Evolutionary conservation across 768 basidiomycete species (phyloP), one percentile per base, ranked within the genome.

Genomic region (Austroboletus eburneus): DNA sequence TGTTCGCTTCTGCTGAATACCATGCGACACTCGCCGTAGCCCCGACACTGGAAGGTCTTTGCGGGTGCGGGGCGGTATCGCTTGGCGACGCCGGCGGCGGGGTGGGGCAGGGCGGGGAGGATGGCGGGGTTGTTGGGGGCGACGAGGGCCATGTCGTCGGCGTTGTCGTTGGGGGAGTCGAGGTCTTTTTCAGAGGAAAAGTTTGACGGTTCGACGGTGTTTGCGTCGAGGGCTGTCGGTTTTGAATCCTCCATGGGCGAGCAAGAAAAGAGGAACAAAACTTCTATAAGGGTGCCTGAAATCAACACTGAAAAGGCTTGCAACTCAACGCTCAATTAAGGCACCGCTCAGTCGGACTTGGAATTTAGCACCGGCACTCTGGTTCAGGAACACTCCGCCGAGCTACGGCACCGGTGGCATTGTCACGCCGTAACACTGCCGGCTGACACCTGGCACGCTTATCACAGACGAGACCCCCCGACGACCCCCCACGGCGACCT

Each of bases 1-100:
- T 98, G 95, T 69, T 98, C 95, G 65, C 87, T 89, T 68, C 95
- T 76, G 49, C 86, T 88, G 67, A 98, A 98, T 51, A 94, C 91
- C 92, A 96, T 97, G 49, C 87, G 78, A 72, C 95, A 98, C 41
- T 93, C 91, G 56, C 91, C 92, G 64, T 87, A 97, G 12, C 94
- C 94, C 42, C 84, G 80, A 70, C 95, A 98, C 60, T 92, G 88
- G 67, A 96, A 98, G 24, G 91, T 92, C 73, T 95, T 96, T 46
- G 89, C 86, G 6, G 89, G 88, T 0, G 87, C 83, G 4, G 88
- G 85, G 14, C 90, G 78, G 61, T 88, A 89, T 38, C 89, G 78
- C 60, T 84, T 88, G 18, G 58, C 72, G 17, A 71, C 56, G 45
- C 69, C 72, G 4, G 44, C 9, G 16, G 51, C 35, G n/a, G n/a